Conservation (phyloP, 2,329 filamentous ascomycete genomes). For the Cadophora sp. region DNA sequence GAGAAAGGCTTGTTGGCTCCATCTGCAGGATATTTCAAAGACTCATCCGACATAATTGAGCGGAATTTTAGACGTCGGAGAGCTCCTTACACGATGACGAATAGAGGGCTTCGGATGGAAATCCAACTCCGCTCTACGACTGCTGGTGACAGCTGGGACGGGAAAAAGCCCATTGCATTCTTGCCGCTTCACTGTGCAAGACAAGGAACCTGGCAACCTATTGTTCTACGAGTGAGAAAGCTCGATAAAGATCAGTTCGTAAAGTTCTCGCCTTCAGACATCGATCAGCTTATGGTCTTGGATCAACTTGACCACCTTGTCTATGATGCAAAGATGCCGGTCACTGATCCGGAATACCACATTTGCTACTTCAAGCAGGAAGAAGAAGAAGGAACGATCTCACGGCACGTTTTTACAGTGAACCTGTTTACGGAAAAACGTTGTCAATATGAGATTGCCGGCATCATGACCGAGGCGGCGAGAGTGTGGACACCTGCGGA, state of each 20-base stretch:
- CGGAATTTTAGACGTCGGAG: background rate
- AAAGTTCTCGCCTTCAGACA: too few species aligned
- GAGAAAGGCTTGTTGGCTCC: background rate
- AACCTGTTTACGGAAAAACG: background rate
- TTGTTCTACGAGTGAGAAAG: background rate
- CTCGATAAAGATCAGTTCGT: background rate
- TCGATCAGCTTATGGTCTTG: background rate
- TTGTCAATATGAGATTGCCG: background rate
- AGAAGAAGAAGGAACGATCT: background rate
- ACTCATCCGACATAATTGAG: background rate
- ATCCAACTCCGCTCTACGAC: too few species aligned
- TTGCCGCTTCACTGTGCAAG: too few species aligned
- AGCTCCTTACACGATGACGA: slow-evolving; percentile 9
- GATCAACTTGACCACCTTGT: too few species aligned
- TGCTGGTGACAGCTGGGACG: too few species aligned
- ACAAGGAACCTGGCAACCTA: too few species aligned
- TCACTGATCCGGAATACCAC: too few species aligned
- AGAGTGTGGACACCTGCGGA: too few species aligned
- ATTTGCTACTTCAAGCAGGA: background rate
- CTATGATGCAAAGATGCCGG: too few species aligned
- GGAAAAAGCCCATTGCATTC: too few species aligned
- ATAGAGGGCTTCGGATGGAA: slow-evolving; percentile 4
- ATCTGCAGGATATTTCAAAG: background rate
- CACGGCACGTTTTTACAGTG: too few species aligned
- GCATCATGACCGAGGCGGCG: background rate